Evolutionary conservation across 2,329 filamentous ascomycete species (phyloP), one percentile per base, ranked within the genome.

Genomic region (Juglanconis sp.): DNA sequence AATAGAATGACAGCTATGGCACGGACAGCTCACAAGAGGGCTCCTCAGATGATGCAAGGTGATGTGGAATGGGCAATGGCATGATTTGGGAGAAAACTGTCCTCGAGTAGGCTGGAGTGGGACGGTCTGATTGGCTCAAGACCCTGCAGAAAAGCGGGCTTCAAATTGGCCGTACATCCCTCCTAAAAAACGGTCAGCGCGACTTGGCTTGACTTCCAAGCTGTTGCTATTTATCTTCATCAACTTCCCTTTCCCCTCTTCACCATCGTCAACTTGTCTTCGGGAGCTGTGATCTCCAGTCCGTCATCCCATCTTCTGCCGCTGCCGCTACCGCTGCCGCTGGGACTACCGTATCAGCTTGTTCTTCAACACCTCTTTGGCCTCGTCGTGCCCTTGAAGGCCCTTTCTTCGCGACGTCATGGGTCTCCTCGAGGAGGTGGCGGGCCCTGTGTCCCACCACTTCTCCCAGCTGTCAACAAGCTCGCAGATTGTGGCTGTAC

Each of bases 381-480:
- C n/a, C 31, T 13, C 3, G 42, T 46, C 42, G 11, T 17, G 51
- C 24, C 13, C 38, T 44, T 38, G 17, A 24, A 24, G 17, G 44
- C 49, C 46, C 36, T 50, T 13, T 48, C 11, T 30, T 42, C 44
- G 31, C 57, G 42, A 63, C 65, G 68, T 63, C 66, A 87, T 87
- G 84, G 84, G 85, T 69, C 59, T 86, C 67, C 65, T 87, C 64
- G 79, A 85, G 66, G 77, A 83, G 40, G 67, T 80, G 61, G 74
- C 75, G 70, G 76, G 77, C 73, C 82, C 79, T 67, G 71, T 81
- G 74, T 75, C 75, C 72, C 77, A 81, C 66, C 75, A 79, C 66
- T 81, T 81, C 71, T 73, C 75, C 53, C 69, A 77, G 66, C 77
- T 85, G 65, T 76, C 79, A 24, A 71, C 76, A 32, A 76, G 70